phyloP scores from a whole-genome alignment of 768 basidiomycete genomes.

The Hericium rajendrae region DNA sequence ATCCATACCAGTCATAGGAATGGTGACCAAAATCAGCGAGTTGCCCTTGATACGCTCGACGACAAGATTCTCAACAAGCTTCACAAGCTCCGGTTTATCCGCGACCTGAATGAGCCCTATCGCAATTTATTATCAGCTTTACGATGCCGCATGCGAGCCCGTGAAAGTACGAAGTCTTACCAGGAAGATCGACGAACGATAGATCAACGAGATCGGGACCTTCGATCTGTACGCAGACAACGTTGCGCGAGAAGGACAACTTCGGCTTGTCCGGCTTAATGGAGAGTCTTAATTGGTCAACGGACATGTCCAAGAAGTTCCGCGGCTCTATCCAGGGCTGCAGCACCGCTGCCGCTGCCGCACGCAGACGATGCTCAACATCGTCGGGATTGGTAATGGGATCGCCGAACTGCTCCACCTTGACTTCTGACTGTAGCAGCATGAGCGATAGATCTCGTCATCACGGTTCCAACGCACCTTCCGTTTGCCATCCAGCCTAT shows the following conservation, averaged over 20 bases:
- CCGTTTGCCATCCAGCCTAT: slow-evolving; percentile 21
- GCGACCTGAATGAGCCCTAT: slow-evolving; percentile 43
- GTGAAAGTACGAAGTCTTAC: slow-evolving; percentile 1
- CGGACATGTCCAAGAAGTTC: slow-evolving; percentile 6
- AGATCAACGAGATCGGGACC: slow-evolving; percentile 19
- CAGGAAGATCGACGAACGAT: slow-evolving; percentile 21
- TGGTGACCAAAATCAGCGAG: slow-evolving; percentile 41
- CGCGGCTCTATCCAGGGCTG: slow-evolving; percentile 28
- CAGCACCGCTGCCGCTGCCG: slow-evolving; percentile 53
- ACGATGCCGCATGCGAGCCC: no score
- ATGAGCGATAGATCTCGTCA: no score
- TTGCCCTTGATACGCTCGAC: slow-evolving; percentile 34
- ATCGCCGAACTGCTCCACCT: slow-evolving; percentile 31
- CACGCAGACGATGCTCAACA: slow-evolving; percentile 46
- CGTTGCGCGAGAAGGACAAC: slow-evolving; percentile 18
- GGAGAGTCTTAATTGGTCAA: neutral
- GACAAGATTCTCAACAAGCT: slow-evolving; percentile 42
- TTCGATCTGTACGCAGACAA: slow-evolving; percentile 18
- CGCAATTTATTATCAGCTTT: neutral
- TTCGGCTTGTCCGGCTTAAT: neutral
- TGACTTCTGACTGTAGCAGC: slow-evolving; percentile 8
- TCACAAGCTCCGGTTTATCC: slow-evolving; percentile 27
- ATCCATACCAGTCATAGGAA: slow-evolving; percentile 41
- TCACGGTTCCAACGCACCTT: slow-evolving; percentile 1
- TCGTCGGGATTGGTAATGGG: slow-evolving; percentile 29